Conservation (phyloP, 768 basidiomycete species). For the Erythrobasidium yunnanense region DNA sequence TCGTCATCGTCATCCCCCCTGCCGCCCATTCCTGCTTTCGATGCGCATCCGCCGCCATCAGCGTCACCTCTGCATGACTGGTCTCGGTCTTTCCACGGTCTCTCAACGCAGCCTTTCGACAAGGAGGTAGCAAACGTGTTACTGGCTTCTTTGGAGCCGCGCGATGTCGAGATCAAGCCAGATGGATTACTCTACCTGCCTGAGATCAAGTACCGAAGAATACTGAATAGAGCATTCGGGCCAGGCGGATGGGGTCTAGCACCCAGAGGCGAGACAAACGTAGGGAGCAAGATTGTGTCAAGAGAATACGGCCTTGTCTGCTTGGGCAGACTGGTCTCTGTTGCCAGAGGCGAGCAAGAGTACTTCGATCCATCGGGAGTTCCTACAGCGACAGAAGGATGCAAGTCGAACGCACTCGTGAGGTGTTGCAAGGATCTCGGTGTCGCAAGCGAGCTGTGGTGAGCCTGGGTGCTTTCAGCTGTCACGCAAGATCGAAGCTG, state of each 20-base stretch:
- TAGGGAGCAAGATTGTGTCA: constrained; percentile 74
- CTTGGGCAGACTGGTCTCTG: constrained; percentile 77
- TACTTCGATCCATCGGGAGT: constrained; percentile 86
- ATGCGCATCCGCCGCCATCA: not conserved
- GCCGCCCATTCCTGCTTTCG: too few relatives aligned
- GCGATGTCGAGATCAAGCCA: constrained; percentile 87
- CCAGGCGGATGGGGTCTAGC: constrained; percentile 96
- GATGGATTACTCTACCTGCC: constrained; percentile 91
- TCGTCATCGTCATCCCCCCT: too few relatives aligned
- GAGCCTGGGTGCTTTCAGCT: constrained; percentile 31
- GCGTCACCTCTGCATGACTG: constrained; percentile 49
- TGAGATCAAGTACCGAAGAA: constrained; percentile 89
- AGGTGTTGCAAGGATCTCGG: constrained; percentile 94
- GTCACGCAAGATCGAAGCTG: too few relatives aligned
- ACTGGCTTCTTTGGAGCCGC: constrained; percentile 59
- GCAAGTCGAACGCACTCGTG: constrained; percentile 95
- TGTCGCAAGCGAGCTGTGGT: constrained; percentile 93
- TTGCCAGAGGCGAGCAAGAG: constrained; percentile 90
- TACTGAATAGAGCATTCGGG: constrained; percentile 84
- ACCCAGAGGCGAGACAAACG: constrained; percentile 80
- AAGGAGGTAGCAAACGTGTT: constrained; percentile 63
- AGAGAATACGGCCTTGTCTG: constrained; percentile 91
- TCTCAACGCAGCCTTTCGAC: constrained; percentile 65
- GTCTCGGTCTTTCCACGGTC: constrained; percentile 74
- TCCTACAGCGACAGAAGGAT: constrained; percentile 84